Evolutionary conservation across 371 early-diverging fungal genomes (phyloP).

Genomic region (Mycotypha africana): DNA sequence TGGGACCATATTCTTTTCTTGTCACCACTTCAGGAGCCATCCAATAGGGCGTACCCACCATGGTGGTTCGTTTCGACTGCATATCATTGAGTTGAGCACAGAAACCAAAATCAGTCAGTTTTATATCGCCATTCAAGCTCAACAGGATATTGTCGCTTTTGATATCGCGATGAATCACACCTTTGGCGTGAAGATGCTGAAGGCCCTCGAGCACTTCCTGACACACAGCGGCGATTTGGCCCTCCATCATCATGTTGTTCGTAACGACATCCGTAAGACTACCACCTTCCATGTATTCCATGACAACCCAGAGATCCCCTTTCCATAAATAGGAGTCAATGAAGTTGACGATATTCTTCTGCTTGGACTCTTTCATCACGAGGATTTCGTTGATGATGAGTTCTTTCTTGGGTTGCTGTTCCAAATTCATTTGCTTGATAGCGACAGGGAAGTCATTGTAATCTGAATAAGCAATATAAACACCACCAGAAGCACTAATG

Average conservation of each 20-base stretch:
- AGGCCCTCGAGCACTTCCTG: conserved; percentile 88
- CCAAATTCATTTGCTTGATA: conserved; percentile 95
- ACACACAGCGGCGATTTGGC: conserved; percentile 91
- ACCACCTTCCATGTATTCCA: conserved; percentile 98
- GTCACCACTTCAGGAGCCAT: conserved; percentile 97
- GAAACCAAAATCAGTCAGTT: conserved; percentile 95
- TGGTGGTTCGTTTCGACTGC: conserved; percentile 79
- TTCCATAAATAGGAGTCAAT: conserved; percentile 88
- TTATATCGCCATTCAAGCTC: conserved; percentile 83
- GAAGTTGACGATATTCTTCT: conserved; percentile 95
- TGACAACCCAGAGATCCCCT: conserved; percentile 91
- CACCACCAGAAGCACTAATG: conserved; percentile 88
- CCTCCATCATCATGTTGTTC: conserved; percentile 90
- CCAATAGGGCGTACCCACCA: conserved; percentile 93
- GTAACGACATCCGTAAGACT: conserved; percentile 90
- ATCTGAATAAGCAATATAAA: conserved; percentile 79
- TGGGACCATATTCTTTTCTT: conserved; percentile 88
- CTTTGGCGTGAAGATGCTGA: conserved; percentile 87
- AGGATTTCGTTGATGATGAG: conserved; percentile 95
- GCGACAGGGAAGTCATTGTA: conserved; percentile 72
- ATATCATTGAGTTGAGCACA: conserved; percentile 86
- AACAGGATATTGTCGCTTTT: conserved; percentile 96
- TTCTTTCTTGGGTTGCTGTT: conserved; percentile 94
- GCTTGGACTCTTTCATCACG: conserved; percentile 87
- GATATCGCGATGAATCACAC: conserved; percentile 97